Percentiles rank a stretch among this genome's conserved stretches.
These are phyloP conservation scores for Casuarina cunninghamiana DNA, from an alignment of 306 rosid genomes.

Conservation along the genomic window DNA sequence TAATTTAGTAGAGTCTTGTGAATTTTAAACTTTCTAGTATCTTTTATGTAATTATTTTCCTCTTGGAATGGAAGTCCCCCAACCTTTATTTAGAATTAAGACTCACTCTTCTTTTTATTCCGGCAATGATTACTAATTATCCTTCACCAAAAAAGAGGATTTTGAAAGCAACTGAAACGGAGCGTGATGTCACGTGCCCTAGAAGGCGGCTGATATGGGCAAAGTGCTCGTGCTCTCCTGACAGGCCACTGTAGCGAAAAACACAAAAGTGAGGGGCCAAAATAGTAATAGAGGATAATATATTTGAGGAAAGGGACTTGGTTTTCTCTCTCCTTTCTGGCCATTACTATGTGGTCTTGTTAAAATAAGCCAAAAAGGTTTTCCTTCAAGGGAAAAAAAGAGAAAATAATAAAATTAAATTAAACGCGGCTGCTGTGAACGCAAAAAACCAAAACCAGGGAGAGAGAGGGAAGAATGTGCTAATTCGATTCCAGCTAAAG, in stretches of 20 bases:
- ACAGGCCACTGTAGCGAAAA: neutral
- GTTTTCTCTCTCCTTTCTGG: slow-evolving; percentile 18
- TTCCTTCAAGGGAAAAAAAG: slow-evolving; percentile 21
- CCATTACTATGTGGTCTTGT: neutral
- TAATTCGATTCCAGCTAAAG: slow-evolving; percentile 48
- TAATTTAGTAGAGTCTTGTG: too few relatives aligned
- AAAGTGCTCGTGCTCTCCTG: neutral
- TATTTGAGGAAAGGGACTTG: slow-evolving; percentile 4
- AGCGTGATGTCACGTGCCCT: neutral
- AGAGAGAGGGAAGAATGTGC: slow-evolving; percentile 33
- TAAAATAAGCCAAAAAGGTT: slow-evolving; percentile 1
- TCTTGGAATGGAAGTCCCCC: too few relatives aligned
- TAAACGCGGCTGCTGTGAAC: slow-evolving; percentile 73
- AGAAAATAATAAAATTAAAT: neutral
- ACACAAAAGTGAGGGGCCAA: neutral
- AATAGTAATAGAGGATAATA: slow-evolving; percentile 13
- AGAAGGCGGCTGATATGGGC: neutral
- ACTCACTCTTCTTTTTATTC: neutral
- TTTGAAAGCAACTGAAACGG: too few relatives aligned
- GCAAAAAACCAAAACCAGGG: slow-evolving; percentile 52
- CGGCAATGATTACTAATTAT: too few relatives aligned
- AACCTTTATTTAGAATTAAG: too few relatives aligned
- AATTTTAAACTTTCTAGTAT: too few relatives aligned
- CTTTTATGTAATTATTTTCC: too few relatives aligned
- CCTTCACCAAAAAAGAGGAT: too few relatives aligned